These are phyloP conservation scores for Termitomyces heimii DNA, from an alignment of 768 basidiomycete genomes.

Conservation along the genomic window DNA sequence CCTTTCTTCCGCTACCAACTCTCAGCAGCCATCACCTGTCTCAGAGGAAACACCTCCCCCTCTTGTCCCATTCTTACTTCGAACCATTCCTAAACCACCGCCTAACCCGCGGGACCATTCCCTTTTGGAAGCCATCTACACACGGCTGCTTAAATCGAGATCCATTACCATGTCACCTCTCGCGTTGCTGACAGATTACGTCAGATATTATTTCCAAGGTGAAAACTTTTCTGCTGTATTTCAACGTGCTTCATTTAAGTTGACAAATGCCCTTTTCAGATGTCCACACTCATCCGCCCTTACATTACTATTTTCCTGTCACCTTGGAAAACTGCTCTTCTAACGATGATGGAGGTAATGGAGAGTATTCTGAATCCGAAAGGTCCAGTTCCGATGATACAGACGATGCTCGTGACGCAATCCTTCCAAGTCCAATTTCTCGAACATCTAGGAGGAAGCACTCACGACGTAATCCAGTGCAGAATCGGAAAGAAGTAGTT, in stretches of 20 bases:
- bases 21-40: not conserved
- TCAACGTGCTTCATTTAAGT: not conserved
- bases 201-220: conserved; percentile 63
- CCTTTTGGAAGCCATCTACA: conserved; percentile 58
- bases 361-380: conserved; percentile 10
- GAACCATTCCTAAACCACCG: conserved; percentile 32
- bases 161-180: conserved; percentile 67
- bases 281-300: conserved; percentile 60
- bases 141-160: conserved; percentile 58
- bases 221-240: conserved; percentile 7
- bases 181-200: conserved; percentile 49
- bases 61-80: conserved; percentile 22
- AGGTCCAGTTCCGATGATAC: conserved; percentile 25
- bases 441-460: conserved; percentile 15
- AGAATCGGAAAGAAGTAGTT: conserved; percentile 14
- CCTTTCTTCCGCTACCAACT: conserved; percentile 3
- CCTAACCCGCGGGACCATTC: conserved; percentile 64
- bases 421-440: conserved; percentile 22
- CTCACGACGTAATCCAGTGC: conserved; percentile 13
- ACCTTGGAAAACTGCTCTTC: conserved; percentile 14
- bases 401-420: conserved; percentile 28
- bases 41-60: not conserved
- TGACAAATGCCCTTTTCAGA: conserved; percentile 43
- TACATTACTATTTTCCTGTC: conserved; percentile 53
- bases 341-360: not conserved